Evolutionary conservation across 2,329 filamentous ascomycete species (phyloP).

Genomic region (Penicillium griseofulvum): DNA sequence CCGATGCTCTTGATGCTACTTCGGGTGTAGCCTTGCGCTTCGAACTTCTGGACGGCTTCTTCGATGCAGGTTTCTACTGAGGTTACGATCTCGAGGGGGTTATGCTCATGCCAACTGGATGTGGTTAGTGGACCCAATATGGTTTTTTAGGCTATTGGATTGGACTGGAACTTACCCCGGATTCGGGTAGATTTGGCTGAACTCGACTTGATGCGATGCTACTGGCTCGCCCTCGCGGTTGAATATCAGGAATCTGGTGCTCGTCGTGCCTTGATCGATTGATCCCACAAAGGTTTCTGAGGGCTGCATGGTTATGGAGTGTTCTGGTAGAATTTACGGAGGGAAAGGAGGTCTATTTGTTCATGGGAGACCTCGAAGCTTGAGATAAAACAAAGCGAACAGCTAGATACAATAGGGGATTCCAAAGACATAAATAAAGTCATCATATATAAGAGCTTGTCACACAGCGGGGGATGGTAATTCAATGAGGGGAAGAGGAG

Average conservation of each 20-base stretch:
- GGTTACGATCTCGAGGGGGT: slow-evolving; percentile 69
- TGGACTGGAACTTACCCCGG: slow-evolving; percentile 65
- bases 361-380: not conserved
- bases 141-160: not conserved
- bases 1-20: slow-evolving; percentile 71
- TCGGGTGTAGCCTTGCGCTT: slow-evolving; percentile 61
- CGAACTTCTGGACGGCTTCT: slow-evolving; percentile 67
- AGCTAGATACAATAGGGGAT: not conserved
- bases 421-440: not conserved
- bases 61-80: slow-evolving; percentile 78
- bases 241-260: slow-evolving; percentile 85
- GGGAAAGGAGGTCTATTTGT: not conserved
- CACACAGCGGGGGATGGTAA: slow-evolving; percentile 1
- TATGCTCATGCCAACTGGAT: slow-evolving; percentile 81
- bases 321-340: not conserved
- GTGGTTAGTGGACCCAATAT: not conserved
- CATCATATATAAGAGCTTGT: not conserved
- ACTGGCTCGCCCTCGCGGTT: slow-evolving; percentile 73
- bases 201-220: slow-evolving; percentile 80
- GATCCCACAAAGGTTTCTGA: slow-evolving; percentile 66
- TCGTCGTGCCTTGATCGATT: slow-evolving; percentile 89
- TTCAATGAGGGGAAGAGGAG: not conserved
- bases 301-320: slow-evolving; percentile 20
- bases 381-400: not conserved
- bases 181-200: slow-evolving; percentile 77